phyloP scores from a whole-genome alignment of 2,329 filamentous ascomycete species.

The Lachnellula willkommii region DNA sequence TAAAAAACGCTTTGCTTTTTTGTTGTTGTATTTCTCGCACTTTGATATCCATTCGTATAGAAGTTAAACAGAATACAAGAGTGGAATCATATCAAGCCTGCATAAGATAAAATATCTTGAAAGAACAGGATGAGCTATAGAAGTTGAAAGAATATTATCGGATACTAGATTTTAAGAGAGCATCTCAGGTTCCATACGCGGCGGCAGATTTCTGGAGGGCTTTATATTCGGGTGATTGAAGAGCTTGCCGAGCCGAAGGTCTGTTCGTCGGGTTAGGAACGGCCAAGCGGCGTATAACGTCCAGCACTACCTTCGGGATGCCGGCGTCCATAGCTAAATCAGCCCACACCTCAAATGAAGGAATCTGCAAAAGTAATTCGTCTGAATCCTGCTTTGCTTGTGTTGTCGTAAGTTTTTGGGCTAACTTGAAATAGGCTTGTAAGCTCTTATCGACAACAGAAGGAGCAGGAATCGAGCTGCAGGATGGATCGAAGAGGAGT shows the following conservation, averaged over 20 bases:
- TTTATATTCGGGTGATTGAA: slow-evolving; percentile 11
- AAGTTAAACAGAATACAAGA: too few relatives aligned
- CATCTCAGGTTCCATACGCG: background rate
- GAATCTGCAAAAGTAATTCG: slow-evolving; percentile 14
- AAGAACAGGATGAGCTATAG: too few relatives aligned
- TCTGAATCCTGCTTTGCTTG: slow-evolving; percentile 10
- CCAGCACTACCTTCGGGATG: slow-evolving; percentile 13
- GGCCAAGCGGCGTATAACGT: slow-evolving; percentile 14
- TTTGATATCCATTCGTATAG: too few relatives aligned
- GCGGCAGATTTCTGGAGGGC: background rate
- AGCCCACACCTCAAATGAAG: slow-evolving; percentile 15
- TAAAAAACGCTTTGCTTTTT: too few relatives aligned
- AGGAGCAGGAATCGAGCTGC: slow-evolving; percentile 14
- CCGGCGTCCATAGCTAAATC: slow-evolving; percentile 12
- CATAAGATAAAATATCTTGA: too few relatives aligned
- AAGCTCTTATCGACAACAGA: slow-evolving; percentile 10
- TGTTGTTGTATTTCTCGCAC: too few relatives aligned
- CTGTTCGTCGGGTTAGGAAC: slow-evolving; percentile 12
- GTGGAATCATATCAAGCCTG: too few relatives aligned
- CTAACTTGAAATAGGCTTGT: slow-evolving; percentile 12
- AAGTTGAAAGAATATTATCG: background rate
- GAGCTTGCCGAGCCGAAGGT: slow-evolving; percentile 13
- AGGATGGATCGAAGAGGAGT: slow-evolving; percentile 10
- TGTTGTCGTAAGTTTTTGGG: slow-evolving; percentile 13
- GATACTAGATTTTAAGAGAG: background rate